Conservation (phyloP, 495 filamentous ascomycete species). For the Darksidea phi region DNA sequence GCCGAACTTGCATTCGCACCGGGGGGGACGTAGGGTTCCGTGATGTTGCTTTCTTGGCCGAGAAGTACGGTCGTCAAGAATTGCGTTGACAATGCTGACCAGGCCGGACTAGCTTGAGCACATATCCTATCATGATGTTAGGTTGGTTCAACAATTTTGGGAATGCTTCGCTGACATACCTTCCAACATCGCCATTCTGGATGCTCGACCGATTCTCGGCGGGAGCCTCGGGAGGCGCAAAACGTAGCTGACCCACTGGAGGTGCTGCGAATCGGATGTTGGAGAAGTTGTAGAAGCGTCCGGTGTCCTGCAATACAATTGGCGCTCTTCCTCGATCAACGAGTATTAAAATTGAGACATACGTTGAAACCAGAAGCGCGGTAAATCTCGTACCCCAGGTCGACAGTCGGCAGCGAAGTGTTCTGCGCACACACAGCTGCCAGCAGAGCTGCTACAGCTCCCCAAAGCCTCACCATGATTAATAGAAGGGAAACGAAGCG, state of each 20-base stretch:
- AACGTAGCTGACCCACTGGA: conserved; percentile 29
- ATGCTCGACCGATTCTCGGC: conserved; percentile 22
- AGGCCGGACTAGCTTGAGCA: conserved; percentile 26
- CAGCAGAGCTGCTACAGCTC: not conserved
- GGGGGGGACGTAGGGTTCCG: conserved; percentile 8
- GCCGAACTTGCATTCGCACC: conserved; percentile 1
- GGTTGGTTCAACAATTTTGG: not conserved
- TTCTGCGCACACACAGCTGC: conserved; percentile 5
- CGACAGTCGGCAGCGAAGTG: conserved; percentile 24
- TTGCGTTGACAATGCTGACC: not conserved
- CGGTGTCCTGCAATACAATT: conserved; percentile 24
- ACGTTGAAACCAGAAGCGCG: conserved; percentile 34
- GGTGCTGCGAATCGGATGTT: conserved; percentile 38
- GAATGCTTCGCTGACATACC: conserved; percentile 1
- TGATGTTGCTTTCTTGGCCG: conserved; percentile 12
- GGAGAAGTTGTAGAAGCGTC: conserved; percentile 36
- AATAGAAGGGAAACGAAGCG: no score
- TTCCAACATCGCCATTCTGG: conserved; percentile 20
- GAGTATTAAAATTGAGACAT: not conserved
- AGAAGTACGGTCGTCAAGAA: conserved; percentile 11
- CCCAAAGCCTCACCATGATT: no score
- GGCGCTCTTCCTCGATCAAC: not conserved
- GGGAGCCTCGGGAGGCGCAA: conserved; percentile 26
- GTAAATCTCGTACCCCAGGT: conserved; percentile 33
- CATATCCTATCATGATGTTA: conserved; percentile 22